Conservation (phyloP, 1,139 yeast species). For the Hanseniaspora sp. region DNA sequence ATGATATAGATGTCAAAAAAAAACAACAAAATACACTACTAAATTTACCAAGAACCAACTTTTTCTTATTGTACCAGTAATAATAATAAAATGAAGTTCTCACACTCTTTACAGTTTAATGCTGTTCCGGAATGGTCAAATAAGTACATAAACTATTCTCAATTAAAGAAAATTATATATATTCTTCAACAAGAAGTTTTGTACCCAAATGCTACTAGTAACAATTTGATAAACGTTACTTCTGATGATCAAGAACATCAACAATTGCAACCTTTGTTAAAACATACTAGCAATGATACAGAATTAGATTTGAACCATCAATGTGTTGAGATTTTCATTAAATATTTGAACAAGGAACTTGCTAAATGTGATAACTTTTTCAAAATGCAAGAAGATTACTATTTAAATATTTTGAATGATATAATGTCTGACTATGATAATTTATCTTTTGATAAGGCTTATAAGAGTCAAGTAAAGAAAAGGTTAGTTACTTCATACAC, state of each 20-base stretch:
- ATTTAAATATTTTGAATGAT: slow-evolving; percentile 41
- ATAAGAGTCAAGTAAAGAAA: slow-evolving; percentile 50
- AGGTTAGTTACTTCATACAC: slow-evolving; percentile 59
- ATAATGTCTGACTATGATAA: slow-evolving; percentile 37
- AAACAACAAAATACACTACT: too few species aligned
- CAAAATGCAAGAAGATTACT: slow-evolving; percentile 41
- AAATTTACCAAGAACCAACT: too few species aligned
- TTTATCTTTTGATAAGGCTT: slow-evolving; percentile 26
- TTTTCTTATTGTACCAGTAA: too few species aligned
- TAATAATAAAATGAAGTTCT: slow-evolving; percentile 45
- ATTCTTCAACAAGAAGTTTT: slow-evolving; percentile 52
- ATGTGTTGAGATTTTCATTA: slow-evolving; percentile 29
- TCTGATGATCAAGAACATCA: slow-evolving; percentile 18
- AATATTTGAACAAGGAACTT: slow-evolving; percentile 49
- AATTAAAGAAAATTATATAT: slow-evolving; percentile 55
- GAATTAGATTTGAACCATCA: slow-evolving; percentile 22
- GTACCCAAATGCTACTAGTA: slow-evolving; percentile 19
- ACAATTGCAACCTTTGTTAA: neutral
- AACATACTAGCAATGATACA: slow-evolving; percentile 16
- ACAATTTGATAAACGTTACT: slow-evolving; percentile 21
- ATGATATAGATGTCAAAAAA: too few species aligned
- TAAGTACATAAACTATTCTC: slow-evolving; percentile 61
- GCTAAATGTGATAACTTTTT: slow-evolving; percentile 52
- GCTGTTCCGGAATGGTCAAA: slow-evolving; percentile 76
- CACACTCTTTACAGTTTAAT: slow-evolving; percentile 63